phyloP scores from a whole-genome alignment of 2,329 filamentous ascomycete species.

The Teratosphaeria destructans region DNA sequence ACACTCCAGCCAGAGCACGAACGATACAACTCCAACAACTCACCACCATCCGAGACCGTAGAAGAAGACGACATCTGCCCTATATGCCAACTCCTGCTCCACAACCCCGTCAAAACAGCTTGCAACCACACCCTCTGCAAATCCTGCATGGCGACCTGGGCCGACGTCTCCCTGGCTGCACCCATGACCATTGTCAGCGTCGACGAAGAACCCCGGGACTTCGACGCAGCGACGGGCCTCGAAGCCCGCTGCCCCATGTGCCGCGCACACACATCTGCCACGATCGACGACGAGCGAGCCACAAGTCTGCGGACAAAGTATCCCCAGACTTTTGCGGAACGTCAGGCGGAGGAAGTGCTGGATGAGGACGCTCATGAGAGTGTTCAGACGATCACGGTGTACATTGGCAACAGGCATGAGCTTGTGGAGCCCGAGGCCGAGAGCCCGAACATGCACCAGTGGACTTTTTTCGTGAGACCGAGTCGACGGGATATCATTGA shows the following conservation, averaged over 20 bases:
- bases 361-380: slow-evolving; percentile 13
- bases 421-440: slow-evolving; percentile 11
- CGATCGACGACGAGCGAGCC: slow-evolving; percentile 18
- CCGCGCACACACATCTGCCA: slow-evolving; percentile 29
- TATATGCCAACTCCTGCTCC: slow-evolving; percentile 36
- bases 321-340: slow-evolving; percentile 25
- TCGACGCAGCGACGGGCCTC: slow-evolving; percentile 18
- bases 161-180: slow-evolving; percentile 28
- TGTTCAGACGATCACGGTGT: slow-evolving; percentile 32
- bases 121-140: slow-evolving; percentile 36
- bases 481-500: slow-evolving; percentile 35
- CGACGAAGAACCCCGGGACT: slow-evolving; percentile 24
- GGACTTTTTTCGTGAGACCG: slow-evolving; percentile 37
- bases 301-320: slow-evolving; percentile 26
- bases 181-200: slow-evolving; percentile 31
- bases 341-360: slow-evolving; percentile 27
- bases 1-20: background rate
- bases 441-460: slow-evolving; percentile 31
- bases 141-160: slow-evolving; percentile 39
- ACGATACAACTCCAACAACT: background rate
- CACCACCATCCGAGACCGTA: slow-evolving; percentile 12
- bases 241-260: slow-evolving; percentile 39
- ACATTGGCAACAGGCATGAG: slow-evolving; percentile 35
- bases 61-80: slow-evolving; percentile 36
- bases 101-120: slow-evolving; percentile 31